Base-by-base conservation (phyloP, 1,139 yeast genomes). In the Saccharomyces pastorianus region DNA sequence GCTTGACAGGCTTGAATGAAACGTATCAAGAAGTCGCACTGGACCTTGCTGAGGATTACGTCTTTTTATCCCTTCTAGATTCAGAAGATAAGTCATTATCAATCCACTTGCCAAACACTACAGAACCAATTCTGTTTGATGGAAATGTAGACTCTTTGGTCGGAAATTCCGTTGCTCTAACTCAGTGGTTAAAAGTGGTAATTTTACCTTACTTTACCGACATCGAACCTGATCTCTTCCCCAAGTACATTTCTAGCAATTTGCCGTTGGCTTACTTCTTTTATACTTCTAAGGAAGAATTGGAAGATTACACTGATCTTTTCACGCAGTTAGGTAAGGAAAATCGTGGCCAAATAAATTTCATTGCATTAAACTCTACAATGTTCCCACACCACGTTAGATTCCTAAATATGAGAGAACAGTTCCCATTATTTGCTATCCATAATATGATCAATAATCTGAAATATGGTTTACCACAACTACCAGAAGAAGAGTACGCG, bases 401-500 rank as follows among this genome's bases (percentile, higher is more conserved):
- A 67, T 82, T 84, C 71, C 80, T 93, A 71, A 89, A 87, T 77
- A 82, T 93, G 82, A 78, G 84, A 73, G 86, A 85, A 70, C 77
- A 84, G 65, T 85, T 88, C 80, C 99, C 99, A 68, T 82, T 95
- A 58, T 85, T 95, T 70, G 96, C 85, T 52, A 86, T 93, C 62
- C 97, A 91, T 73, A 87, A 89, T 69, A 68, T 81, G 59, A 72
- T 65, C 31, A 71, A 74, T 53, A 87, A 88, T 76, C 77, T 79
- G 73, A 93, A 91, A 77, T 93, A 77, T 71, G 91, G 91, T 68
- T 70, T 84, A 61, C 79, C 75, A 53, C 84, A 81, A 68, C 47
- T 68, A 20, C 53, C 67, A 9, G 73, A 69, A 44, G 66, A 67
- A 53, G 77, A 72, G 51, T 66, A 61, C 47, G 57, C 53, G 23